Percentiles rank a stretch among this genome's conserved stretches.
Evolutionary conservation across 108 stramenopile genomes (phyloP).

Genomic region (Skeletonema menzelii): DNA sequence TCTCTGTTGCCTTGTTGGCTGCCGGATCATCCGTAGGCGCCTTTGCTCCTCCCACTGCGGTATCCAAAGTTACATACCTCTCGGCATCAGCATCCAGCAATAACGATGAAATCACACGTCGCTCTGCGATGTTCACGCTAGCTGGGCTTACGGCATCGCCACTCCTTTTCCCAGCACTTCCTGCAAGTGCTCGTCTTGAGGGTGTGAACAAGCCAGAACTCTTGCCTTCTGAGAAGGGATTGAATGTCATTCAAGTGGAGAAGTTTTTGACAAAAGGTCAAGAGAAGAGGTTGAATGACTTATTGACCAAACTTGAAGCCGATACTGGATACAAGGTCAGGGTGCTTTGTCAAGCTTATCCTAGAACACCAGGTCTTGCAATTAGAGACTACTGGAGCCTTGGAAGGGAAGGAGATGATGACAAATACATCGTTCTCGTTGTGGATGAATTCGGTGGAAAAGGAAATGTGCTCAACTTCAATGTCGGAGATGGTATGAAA

Average conservation of each 20-base stretch:
- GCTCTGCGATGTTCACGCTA: slow-evolving; percentile 13
- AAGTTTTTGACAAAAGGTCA: slow-evolving; percentile 85
- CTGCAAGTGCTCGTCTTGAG: slow-evolving; percentile 76
- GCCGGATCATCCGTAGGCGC: neutral
- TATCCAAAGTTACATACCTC: neutral
- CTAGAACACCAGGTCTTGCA: slow-evolving; percentile 77
- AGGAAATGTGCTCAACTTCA: slow-evolving; percentile 87
- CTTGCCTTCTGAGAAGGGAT: slow-evolving; percentile 59
- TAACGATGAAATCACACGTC: slow-evolving; percentile 7
- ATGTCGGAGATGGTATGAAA: slow-evolving; percentile 87
- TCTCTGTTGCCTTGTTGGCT: slow-evolving; percentile 7
- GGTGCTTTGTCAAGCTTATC: slow-evolving; percentile 84
- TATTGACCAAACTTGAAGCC: slow-evolving; percentile 64
- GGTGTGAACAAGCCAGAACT: slow-evolving; percentile 86
- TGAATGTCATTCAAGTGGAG: slow-evolving; percentile 85
- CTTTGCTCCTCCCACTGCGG: neutral
- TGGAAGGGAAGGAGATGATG: slow-evolving; percentile 88
- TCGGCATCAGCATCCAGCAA: neutral
- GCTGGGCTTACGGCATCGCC: slow-evolving; percentile 12
- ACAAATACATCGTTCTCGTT: slow-evolving; percentile 85
- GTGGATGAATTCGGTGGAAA: slow-evolving; percentile 87
- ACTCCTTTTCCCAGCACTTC: slow-evolving; percentile 5
- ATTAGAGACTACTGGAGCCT: slow-evolving; percentile 86
- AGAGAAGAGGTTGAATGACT: slow-evolving; percentile 67
- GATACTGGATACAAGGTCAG: slow-evolving; percentile 83